Base-by-base conservation (phyloP, 768 basidiomycete species). In the Suillus alpinus region DNA sequence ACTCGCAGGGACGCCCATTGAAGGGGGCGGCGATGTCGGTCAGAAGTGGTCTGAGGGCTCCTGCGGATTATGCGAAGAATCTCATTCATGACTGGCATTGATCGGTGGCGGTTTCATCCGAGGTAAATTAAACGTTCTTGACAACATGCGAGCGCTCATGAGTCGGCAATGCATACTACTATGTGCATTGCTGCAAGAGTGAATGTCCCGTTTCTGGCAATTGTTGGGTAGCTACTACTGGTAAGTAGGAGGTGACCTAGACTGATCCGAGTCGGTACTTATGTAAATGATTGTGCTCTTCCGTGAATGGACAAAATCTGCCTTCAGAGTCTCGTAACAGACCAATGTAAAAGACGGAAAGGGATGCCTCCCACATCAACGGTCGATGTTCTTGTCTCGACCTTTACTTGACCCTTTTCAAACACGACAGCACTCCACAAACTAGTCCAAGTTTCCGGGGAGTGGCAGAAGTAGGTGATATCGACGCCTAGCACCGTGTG, bases 401-500 rank as follows among this genome's bases (percentile, higher is more conserved):
- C 41, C 20, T 40, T 36, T 4, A 59, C 58, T 6, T 20, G 20
- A 10, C 63, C 61, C 26, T 41, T 62, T 3, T 37, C 34, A 49
- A 66, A 56, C 36, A 59, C 46, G 4, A 37, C 29, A 0, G 59
- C 63, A 18, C 56, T 49, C 65, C 63, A 69, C 44, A 68, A 32
- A 9, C 46, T 29, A 12, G 16, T 61, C 67, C 67, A 67, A 58
- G 40, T 64, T 12, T 63, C 55, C 0, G 58, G 57, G 23, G 60
- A 64, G 49, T 67, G 61, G 41, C 61, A 63, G 36, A 62, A 68
- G 29, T 58, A n/a, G 8, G 31, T 64, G 66, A 31, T 39, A 43
- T 49, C 63, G 59, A 47, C 62, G 62, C 14, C 64, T 55, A 26
- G 66, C 37, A 29, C 59, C 53, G 26, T 34, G 16, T 7, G 36